Conservation (phyloP, 2,329 filamentous ascomycete genomes). For the Pseudocercospora fuligena region DNA sequence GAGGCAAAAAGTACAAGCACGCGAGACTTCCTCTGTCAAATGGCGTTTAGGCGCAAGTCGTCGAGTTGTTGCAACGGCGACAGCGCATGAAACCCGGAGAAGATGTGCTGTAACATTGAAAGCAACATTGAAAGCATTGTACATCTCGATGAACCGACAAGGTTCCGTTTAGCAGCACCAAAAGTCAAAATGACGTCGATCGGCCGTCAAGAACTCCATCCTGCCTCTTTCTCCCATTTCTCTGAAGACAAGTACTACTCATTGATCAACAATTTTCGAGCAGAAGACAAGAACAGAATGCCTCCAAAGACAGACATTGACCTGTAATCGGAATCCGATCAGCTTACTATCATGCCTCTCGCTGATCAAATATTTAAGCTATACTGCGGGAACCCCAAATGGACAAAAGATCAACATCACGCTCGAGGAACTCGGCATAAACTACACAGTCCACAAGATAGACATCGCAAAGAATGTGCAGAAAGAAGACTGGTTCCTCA, state of each 20-base stretch:
- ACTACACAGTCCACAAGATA: conserved; percentile 44
- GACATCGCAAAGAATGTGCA: conserved; percentile 51
- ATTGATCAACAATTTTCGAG: not conserved
- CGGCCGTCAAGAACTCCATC: not conserved
- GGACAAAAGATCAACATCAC: conserved; percentile 41
- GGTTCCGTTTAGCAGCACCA: not conserved
- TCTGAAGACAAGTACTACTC: not conserved
- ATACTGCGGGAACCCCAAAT: conserved; percentile 42
- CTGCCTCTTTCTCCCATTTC: not conserved
- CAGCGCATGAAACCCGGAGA: not conserved
- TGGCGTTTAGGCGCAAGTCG: not conserved
- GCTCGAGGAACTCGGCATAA: conserved; percentile 41
- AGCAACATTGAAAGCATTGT: not conserved
- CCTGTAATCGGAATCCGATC: not conserved
- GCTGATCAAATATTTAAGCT: conserved; percentile 19
- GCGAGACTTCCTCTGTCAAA: conserved; percentile 48
- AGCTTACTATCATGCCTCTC: not conserved
- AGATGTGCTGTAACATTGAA: not conserved
- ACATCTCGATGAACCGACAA: not conserved
- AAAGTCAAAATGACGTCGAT: not conserved
- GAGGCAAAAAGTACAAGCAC: conserved; percentile 61
- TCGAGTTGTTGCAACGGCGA: not conserved
- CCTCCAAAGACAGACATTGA: conserved; percentile 16
- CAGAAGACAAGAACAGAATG: not conserved
- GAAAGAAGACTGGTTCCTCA: conserved; percentile 53